Evolutionary conservation across 2,329 filamentous ascomycete species (phyloP).

Genomic region (Rachicladosporium sp.): DNA sequence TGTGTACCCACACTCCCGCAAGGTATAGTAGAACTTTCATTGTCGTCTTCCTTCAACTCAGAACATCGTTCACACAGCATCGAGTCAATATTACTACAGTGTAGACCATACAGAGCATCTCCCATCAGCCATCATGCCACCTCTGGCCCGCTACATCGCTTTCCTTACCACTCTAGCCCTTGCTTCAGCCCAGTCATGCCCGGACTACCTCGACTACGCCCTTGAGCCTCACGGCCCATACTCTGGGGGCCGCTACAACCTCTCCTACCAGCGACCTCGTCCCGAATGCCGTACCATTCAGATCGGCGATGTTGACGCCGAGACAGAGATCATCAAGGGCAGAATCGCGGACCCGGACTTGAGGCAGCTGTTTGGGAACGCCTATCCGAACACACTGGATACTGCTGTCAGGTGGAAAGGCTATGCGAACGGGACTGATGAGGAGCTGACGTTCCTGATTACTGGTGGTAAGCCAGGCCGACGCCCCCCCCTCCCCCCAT

Average conservation of each 20-base stretch:
- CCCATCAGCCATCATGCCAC: too few relatives aligned
- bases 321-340: slow-evolving; percentile 18
- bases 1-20: too few relatives aligned
- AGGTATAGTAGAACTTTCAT: too few relatives aligned
- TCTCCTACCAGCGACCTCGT: slow-evolving; percentile 33
- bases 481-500: too few relatives aligned
- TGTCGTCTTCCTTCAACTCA: too few relatives aligned
- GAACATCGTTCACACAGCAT: too few relatives aligned
- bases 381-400: slow-evolving; percentile 64
- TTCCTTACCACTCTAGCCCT: neutral
- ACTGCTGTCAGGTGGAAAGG: slow-evolving; percentile 61
- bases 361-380: slow-evolving; percentile 57
- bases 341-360: slow-evolving; percentile 45
- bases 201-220: slow-evolving; percentile 33
- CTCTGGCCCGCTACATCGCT: too few relatives aligned
- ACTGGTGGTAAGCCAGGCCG: slow-evolving; percentile 27
- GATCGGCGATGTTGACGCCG: slow-evolving; percentile 30
- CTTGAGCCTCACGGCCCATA: slow-evolving; percentile 29
- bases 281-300: slow-evolving; percentile 36
- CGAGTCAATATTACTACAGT: too few relatives aligned
- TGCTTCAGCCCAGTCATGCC: slow-evolving; percentile 18
- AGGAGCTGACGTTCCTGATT: slow-evolving; percentile 52
- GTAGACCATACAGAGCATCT: too few relatives aligned
- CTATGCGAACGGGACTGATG: slow-evolving; percentile 41
- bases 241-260: slow-evolving; percentile 32